Conservation (phyloP, 2,329 filamentous ascomycete genomes). For the Xenosphaeropsis pyriputrescens region DNA sequence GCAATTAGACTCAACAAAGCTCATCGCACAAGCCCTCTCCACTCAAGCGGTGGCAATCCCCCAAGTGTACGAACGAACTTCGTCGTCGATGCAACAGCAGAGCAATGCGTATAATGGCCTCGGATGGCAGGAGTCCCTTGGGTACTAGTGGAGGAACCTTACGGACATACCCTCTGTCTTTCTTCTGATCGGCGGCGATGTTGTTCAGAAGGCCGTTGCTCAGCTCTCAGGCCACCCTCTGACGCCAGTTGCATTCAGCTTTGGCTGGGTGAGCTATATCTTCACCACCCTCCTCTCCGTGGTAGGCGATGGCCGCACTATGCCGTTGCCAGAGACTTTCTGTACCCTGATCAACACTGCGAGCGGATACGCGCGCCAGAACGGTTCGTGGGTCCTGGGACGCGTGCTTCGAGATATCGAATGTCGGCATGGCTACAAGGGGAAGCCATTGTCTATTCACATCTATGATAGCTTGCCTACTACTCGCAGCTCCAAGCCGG, state of each 20-base stretch:
- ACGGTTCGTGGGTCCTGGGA: slow-evolving; percentile 26
- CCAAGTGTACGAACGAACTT: no score
- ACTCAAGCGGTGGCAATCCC: no score
- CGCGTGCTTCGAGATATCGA: slow-evolving; percentile 26
- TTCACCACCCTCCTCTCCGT: slow-evolving; percentile 8
- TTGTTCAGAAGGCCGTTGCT: slow-evolving; percentile 16
- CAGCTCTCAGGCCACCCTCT: slow-evolving; percentile 14
- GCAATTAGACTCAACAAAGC: no score
- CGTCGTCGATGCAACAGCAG: no score
- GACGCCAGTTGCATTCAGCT: slow-evolving; percentile 17
- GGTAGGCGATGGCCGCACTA: slow-evolving; percentile 15
- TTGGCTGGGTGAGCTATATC: slow-evolving; percentile 15
- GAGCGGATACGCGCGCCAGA: slow-evolving; percentile 21
- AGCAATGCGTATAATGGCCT: no score
- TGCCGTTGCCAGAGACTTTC: slow-evolving; percentile 22
- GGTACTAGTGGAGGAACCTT: no score
- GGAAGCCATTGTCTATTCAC: no score
- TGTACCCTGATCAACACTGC: slow-evolving; percentile 16
- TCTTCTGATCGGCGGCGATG: slow-evolving; percentile 18
- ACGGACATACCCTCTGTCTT: slow-evolving; percentile 7
- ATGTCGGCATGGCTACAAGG: slow-evolving; percentile 4
- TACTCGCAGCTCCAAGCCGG: slow-evolving; percentile 1
- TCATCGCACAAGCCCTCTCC: no score
- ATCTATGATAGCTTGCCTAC: slow-evolving; percentile 7
- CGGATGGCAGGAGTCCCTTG: no score